Percentiles rank a stretch among this genome's conserved stretches.
phyloP scores from a whole-genome alignment of 441 rosid species.

The Capsella rubella region DNA sequence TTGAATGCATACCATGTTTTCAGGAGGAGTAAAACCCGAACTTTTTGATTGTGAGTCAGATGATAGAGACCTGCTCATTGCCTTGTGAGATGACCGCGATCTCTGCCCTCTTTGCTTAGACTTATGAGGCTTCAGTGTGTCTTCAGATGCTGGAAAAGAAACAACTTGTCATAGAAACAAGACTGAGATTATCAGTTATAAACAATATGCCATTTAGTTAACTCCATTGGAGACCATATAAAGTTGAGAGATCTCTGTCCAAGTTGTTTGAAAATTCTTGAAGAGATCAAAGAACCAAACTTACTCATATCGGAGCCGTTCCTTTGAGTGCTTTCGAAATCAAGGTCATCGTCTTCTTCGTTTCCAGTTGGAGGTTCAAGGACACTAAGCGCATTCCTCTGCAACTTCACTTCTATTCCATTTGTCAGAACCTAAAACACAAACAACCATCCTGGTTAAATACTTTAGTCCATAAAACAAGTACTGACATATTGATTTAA shows the following conservation, averaged over 20 bases:
- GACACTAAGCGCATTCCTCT: conserved; percentile 96
- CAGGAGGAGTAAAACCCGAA: conserved; percentile 71
- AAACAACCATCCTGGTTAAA: conserved; percentile 19
- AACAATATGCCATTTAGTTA: conserved; percentile 23
- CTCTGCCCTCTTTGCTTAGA: conserved; percentile 73
- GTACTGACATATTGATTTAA: conserved; percentile 20
- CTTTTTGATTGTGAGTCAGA: conserved; percentile 88
- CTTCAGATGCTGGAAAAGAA: conserved; percentile 83
- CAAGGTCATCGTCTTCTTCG: conserved; percentile 73
- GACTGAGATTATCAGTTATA: conserved; percentile 16
- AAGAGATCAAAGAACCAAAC: conserved; percentile 29
- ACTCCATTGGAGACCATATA: neutral
- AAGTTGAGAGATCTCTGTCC: neutral
- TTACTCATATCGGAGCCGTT: conserved; percentile 81
- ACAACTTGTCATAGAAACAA: conserved; percentile 50
- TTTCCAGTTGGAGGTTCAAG: conserved; percentile 93
- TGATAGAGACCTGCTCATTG: conserved; percentile 76
- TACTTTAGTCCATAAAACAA: conserved; percentile 20
- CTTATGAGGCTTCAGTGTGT: conserved; percentile 90
- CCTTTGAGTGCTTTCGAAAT: conserved; percentile 67
- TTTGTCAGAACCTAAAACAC: conserved; percentile 83
- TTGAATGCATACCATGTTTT: conserved; percentile 62
- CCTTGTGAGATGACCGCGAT: conserved; percentile 86
- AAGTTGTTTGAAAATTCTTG: neutral
- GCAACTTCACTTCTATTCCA: conserved; percentile 96